Evolutionary conservation across 805 yeast species (phyloP).

Genomic region (Yarrowia divulgata): DNA sequence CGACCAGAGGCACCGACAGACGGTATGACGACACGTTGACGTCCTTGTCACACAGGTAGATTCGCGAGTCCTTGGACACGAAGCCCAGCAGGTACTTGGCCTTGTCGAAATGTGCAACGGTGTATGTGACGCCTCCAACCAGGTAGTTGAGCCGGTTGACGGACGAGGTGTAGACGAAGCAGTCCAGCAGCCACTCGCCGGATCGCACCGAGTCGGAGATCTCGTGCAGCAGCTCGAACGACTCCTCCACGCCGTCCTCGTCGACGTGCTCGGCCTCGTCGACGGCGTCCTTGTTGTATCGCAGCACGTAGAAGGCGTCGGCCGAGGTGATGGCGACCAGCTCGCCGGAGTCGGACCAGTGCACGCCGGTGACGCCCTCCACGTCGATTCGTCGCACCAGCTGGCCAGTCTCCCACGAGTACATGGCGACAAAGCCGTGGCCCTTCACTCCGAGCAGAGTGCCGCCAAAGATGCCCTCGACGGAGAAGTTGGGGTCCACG

Average conservation of each 20-base stretch:
- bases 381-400: constrained; percentile 90
- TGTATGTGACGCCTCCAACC: constrained; percentile 93
- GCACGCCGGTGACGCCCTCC: constrained; percentile 72
- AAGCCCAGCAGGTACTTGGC: constrained; percentile 88
- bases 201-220: constrained; percentile 80
- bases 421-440: constrained; percentile 84
- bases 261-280: constrained; percentile 60
- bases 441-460: constrained; percentile 79
- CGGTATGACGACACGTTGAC: constrained; percentile 81
- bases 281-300: constrained; percentile 69
- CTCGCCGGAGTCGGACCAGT: constrained; percentile 95
- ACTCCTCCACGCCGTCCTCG: constrained; percentile 88
- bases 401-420: constrained; percentile 90
- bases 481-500: constrained; percentile 62
- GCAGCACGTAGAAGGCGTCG: constrained; percentile 79
- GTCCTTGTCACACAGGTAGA: constrained; percentile 91
- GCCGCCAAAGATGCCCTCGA: constrained; percentile 87
- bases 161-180: constrained; percentile 86
- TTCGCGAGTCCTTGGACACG: constrained; percentile 85
- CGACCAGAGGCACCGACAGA: constrained; percentile 84
- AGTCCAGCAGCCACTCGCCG: constrained; percentile 98
- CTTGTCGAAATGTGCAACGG: constrained; percentile 90
- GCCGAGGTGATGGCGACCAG: constrained; percentile 75
- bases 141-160: constrained; percentile 90
- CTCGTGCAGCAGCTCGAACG: constrained; percentile 85